phyloP scores from a whole-genome alignment of 768 basidiomycete genomes.

The Kwoniella mangroviensis region DNA sequence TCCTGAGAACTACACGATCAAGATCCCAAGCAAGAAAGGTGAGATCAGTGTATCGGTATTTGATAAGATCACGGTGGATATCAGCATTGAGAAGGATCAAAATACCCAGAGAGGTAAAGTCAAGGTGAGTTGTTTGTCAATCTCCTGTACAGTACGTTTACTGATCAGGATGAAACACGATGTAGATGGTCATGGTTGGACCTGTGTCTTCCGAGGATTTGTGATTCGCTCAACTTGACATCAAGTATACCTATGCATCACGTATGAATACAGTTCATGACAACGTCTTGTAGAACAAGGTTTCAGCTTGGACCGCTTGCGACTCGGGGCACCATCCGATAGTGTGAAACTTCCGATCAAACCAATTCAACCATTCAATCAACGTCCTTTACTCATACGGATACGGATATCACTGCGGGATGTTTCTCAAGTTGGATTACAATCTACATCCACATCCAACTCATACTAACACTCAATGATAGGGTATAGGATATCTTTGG shows the following conservation, averaged over 20 bases:
- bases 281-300: too few relatives aligned
- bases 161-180: background rate
- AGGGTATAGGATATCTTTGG: background rate
- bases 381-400: background rate
- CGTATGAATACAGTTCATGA: too few relatives aligned
- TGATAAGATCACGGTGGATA: conserved; percentile 87
- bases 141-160: background rate
- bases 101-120: conserved; percentile 90
- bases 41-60: conserved; percentile 80
- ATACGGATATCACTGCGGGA: background rate
- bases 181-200: conserved; percentile 49
- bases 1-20: conserved; percentile 84
- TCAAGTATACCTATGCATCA: too few relatives aligned
- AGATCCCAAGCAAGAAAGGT: conserved; percentile 63
- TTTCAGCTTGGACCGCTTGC: background rate
- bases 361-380: background rate
- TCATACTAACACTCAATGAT: background rate
- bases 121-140: conserved; percentile 58
- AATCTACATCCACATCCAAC: background rate
- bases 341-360: conserved; percentile 4
- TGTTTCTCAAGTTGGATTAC: background rate
- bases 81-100: conserved; percentile 91
- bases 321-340: background rate
- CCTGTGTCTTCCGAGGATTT: conserved; percentile 48
- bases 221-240: conserved; percentile 16